These are phyloP conservation scores for Terana coerulea DNA, from an alignment of 768 basidiomycete species.

Conservation along the genomic window DNA sequence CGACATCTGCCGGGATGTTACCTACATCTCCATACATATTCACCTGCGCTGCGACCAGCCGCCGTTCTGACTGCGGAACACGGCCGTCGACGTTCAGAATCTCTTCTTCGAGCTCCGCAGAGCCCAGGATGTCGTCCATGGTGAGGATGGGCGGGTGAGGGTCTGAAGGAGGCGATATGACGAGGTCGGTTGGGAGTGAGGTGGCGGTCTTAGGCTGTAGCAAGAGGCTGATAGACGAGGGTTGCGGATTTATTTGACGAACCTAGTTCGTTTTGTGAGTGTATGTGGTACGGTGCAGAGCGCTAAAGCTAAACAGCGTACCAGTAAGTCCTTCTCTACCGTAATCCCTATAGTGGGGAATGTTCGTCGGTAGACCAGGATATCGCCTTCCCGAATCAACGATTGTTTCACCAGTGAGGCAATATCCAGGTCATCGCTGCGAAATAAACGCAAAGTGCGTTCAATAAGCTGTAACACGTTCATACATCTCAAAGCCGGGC, in stretches of 20 bases:
- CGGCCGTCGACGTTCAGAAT: constrained; percentile 51
- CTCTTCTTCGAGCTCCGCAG: constrained; percentile 47
- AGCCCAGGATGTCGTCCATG: constrained; percentile 22
- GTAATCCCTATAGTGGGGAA: constrained; percentile 36
- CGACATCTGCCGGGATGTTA: background rate
- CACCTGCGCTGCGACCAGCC: background rate
- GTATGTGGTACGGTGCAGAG: background rate
- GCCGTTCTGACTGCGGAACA: constrained; percentile 30
- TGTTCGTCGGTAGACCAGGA: constrained; percentile 49
- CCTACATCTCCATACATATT: background rate
- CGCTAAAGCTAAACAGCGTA: constrained; percentile 17
- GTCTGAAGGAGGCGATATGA: constrained; percentile 27
- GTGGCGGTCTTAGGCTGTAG: constrained; percentile 34
- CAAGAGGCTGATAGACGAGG: constrained; percentile 39
- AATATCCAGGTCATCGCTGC: constrained; percentile 43
- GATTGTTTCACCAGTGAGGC: constrained; percentile 40
- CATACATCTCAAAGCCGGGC: background rate
- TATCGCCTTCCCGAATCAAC: constrained; percentile 47
- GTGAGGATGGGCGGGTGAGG: constrained; percentile 18
- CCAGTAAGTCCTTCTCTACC: constrained; percentile 56
- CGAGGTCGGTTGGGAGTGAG: constrained; percentile 33
- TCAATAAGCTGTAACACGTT: too few species aligned
- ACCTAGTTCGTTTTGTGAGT: constrained; percentile 33
- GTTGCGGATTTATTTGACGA: constrained; percentile 39
- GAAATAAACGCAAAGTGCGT: too few species aligned